Evolutionary conservation across 495 filamentous ascomycete genomes (phyloP).

Genomic region (Hypoxylon lenormandii): DNA sequence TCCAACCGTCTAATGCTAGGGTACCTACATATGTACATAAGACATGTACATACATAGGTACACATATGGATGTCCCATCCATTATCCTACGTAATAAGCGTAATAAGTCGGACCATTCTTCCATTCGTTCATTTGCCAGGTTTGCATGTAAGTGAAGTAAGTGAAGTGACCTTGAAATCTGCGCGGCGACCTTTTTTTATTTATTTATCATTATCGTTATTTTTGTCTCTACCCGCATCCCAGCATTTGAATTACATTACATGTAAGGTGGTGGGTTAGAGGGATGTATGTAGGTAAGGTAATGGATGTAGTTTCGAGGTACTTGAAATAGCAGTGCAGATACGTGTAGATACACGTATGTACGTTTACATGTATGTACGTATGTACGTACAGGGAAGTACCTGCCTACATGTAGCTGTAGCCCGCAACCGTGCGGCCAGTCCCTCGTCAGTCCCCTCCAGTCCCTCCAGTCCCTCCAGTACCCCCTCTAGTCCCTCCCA

Average conservation of each 20-base stretch:
- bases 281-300: no score
- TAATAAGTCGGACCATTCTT: neutral
- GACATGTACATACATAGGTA: conserved; percentile 28
- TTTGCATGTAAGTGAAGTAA: conserved; percentile 10
- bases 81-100: conserved; percentile 11
- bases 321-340: no score
- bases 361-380: conserved; percentile 10
- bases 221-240: neutral
- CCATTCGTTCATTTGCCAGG: conserved; percentile 27
- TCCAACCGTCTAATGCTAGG: conserved; percentile 23
- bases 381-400: conserved; percentile 9
- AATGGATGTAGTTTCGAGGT: no score
- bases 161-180: conserved; percentile 5
- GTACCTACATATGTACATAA: conserved; percentile 30
- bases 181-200: conserved; percentile 27
- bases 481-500: conserved; percentile 33
- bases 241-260: conserved; percentile 6
- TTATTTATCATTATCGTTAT: conserved; percentile 17
- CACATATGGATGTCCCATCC: conserved; percentile 23
- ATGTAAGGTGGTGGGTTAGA: neutral
- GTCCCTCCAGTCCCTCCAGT: conserved; percentile 41
- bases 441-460: conserved; percentile 27
- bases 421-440: conserved; percentile 42
- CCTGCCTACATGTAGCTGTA: conserved; percentile 7
- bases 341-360: conserved; percentile 6